Evolutionary conservation across 371 early-diverging fungal species (phyloP), one percentile per base, ranked within the genome.

Genomic region (Saksenaea oblongispora): DNA sequence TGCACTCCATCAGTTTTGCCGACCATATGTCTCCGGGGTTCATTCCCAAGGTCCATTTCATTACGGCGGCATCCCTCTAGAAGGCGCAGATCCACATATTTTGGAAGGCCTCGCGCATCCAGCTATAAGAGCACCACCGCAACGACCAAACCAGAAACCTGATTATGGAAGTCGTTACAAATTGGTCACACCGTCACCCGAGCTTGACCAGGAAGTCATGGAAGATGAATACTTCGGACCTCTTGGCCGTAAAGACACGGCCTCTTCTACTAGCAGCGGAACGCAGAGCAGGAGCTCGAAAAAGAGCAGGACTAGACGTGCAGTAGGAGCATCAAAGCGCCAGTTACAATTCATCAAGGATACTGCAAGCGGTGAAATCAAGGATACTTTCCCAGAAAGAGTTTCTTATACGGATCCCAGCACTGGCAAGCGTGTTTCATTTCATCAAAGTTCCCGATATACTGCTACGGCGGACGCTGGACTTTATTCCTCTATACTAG

Each of bases 1-100:
- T 28, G 63, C 63, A 13, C 39, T 62, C 15, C 56, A 56, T 39
- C 63, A 62, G 37, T 62, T 62, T 34, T 62, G 63, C 39, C 36
- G 26, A 5, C 63, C 63, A 28, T n/a, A n/a, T 17, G 56, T 62
- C n/a, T 62, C 63, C 11, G 34, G 56, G 5, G 34, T 62, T 13
- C 22, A 22, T 44, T 44, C 60, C 44, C 2, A 31, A 10, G 13
- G 5, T 0, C n/a, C 7, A 3, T 44, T 42, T 13, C 28, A 18
- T 42, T 47, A 24, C 27, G 39, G 44, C 17, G 34, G 15, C 0
- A 59, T 42, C 60, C 34, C 17, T 13, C 24, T 8, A 44, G n/a
- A 18, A 44, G 18, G 17, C 44, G 44, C 44, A 14, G 44, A 44
- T 44, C 14, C 44, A 2, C 14, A 44, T 17, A 44, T 44, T 44